Evolutionary conservation across 2,329 filamentous ascomycete species (phyloP), one percentile per base, ranked within the genome.

Genomic region (Blumeriella jaapii): DNA sequence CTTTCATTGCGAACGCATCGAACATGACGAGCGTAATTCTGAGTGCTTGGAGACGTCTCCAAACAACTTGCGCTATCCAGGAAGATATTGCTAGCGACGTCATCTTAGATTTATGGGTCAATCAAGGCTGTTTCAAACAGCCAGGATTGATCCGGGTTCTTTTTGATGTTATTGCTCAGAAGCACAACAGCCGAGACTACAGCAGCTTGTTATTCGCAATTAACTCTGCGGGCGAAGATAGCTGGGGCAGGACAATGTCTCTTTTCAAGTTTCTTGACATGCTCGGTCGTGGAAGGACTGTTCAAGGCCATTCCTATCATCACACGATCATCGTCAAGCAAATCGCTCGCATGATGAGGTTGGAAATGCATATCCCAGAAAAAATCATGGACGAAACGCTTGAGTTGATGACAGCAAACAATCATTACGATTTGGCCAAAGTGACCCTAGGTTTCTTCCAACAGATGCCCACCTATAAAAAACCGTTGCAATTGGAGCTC

Each of bases 31-130:
- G 27, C 2, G 29, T 44, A 2, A 44, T 49, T 14, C 15, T 42
- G 6, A 16, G 24, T 8, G 24, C 25, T 16, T 46, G 45, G 34
- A 24, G 16, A 27, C 18, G 17, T 5, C 24, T 40, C 10, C 19
- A 33, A 19, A 10, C 26, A 10, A 15, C 12, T 7, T 4, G 13
- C 12, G 11, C 15, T 6, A 7, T 20, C 14, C 9, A 16, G 11
- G 17, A 22, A n/a, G n/a, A 27, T 18, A 8, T 20, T 12, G 29
- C 19, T 28, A 28, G 23, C 10, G 15, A 28, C 10, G 22, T 44
- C 22, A n/a, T 41, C 11, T 38, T 54, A 16, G 30, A 38, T 14
- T 44, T 42, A 22, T 53, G 50, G 51, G 43, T 40, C 11, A 40
- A 32, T 19, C 48, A 40, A 27, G 35, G 29, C 4, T 13, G 30